These are phyloP conservation scores for Alloteropsis semialata DNA, from an alignment of 176 grass and related monocot genomes.

Conservation along the genomic window DNA sequence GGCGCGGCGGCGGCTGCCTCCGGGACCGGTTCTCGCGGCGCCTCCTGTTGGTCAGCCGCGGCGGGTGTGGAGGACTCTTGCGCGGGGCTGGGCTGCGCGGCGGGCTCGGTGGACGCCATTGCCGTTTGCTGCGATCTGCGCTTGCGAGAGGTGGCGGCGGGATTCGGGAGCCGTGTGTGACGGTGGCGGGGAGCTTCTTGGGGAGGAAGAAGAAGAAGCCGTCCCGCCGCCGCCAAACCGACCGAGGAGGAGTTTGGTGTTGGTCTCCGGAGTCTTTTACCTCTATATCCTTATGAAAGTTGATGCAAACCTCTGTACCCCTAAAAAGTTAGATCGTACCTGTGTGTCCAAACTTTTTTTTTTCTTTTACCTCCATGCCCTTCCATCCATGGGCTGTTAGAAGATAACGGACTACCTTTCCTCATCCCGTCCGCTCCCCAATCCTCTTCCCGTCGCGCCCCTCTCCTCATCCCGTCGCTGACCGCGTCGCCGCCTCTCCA, in stretches of 20 bases:
- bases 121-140: neutral
- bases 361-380: too few relatives aligned
- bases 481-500: too few relatives aligned
- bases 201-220: constrained; percentile 20
- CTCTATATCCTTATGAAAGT: too few relatives aligned
- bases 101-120: neutral
- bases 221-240: neutral
- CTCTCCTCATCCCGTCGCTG: too few relatives aligned
- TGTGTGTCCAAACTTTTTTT: too few relatives aligned
- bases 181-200: constrained; percentile 4
- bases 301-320: too few relatives aligned
- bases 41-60: neutral
- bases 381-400: too few relatives aligned
- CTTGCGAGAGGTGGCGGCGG: neutral
- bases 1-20: neutral
- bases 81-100: neutral
- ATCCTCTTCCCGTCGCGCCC: too few relatives aligned
- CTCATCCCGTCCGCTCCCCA: too few relatives aligned
- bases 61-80: neutral
- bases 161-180: neutral
- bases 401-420: too few relatives aligned
- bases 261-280: too few relatives aligned
- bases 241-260: neutral
- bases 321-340: too few relatives aligned
- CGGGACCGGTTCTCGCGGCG: neutral